Percentiles rank a stretch among this genome's conserved stretches.
Conservation (phyloP, 2,329 filamentous ascomycete species). For the Mollisia scopiformis region DNA sequence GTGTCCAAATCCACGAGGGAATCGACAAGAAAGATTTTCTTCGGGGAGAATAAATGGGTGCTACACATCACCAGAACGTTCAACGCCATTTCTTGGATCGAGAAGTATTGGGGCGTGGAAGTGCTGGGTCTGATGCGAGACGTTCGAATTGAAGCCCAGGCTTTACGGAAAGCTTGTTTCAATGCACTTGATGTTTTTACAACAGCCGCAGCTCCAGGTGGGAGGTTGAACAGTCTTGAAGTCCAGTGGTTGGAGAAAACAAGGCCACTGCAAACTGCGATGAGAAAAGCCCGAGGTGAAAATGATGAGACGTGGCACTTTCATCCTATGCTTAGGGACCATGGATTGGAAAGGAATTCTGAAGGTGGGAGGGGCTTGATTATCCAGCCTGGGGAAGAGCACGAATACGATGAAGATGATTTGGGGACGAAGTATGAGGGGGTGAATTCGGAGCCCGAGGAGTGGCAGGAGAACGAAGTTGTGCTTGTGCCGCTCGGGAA, state of each 20-base stretch:
- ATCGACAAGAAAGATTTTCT: background rate
- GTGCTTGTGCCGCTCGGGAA: background rate
- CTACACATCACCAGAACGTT: background rate
- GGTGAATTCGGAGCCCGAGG: background rate
- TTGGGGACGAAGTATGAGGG: background rate
- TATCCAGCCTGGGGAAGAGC: background rate
- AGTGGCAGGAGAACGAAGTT: background rate
- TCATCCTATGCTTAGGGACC: background rate
- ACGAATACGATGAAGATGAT: background rate
- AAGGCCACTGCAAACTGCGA: background rate
- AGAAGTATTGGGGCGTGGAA: background rate
- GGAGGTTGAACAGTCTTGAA: background rate
- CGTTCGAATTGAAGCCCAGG: background rate
- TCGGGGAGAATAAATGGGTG: conserved; percentile 1
- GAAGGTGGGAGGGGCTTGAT: background rate
- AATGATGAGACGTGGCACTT: background rate
- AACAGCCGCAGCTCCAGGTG: background rate
- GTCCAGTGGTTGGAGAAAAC: background rate
- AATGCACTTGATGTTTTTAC: background rate
- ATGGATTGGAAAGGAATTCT: background rate
- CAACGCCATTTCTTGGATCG: background rate
- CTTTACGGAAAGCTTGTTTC: background rate
- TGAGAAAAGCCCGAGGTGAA: background rate
- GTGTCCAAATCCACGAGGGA: background rate
- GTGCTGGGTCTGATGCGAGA: background rate